Evolutionary conservation across 164 flowering plant genomes (phyloP).

Genomic region (Vitis rupestris): DNA sequence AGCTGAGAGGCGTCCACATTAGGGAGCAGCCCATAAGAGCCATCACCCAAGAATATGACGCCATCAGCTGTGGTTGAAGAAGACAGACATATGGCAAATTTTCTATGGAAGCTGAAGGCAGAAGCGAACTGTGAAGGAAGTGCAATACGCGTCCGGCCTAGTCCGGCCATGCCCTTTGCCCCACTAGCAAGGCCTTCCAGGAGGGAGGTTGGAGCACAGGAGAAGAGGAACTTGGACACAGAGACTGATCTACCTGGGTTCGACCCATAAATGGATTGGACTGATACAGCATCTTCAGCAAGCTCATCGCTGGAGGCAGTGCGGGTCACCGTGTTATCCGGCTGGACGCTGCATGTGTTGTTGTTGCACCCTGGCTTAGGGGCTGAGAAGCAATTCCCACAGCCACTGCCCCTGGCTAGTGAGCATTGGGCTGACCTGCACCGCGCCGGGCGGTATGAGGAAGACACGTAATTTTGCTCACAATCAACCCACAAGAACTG

Average conservation of each 20-base stretch:
- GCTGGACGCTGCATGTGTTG: slow-evolving; percentile 1
- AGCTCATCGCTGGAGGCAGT: slow-evolving; percentile 10
- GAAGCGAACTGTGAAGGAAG: no score
- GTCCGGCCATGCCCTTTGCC: slow-evolving; percentile 18
- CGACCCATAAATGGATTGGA: slow-evolving; percentile 10
- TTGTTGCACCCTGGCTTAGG: slow-evolving; percentile 11
- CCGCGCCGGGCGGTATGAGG: slow-evolving; percentile 16
- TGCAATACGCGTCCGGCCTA: slow-evolving; percentile 6
- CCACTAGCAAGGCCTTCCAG: slow-evolving; percentile 13
- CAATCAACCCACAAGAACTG: slow-evolving; percentile 11
- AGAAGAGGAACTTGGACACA: slow-evolving; percentile 6
- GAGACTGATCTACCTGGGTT: slow-evolving; percentile 1
- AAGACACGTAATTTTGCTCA: slow-evolving; percentile 13
- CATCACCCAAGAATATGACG: no score
- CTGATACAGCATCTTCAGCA: slow-evolving; percentile 3
- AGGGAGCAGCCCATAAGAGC: no score
- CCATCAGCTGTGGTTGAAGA: no score
- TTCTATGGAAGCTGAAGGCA: no score
- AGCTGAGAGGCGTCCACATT: no score
- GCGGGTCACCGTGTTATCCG: slow-evolving; percentile 7
- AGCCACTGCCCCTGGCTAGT: slow-evolving; percentile 14
- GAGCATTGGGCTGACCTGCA: slow-evolving; percentile 25
- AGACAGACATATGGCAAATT: no score
- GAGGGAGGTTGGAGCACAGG: slow-evolving; percentile 4
- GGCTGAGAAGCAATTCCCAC: slow-evolving; percentile 6